These are phyloP conservation scores for Allium cepa DNA, from an alignment of 106 monocot genomes.

Conservation along the genomic window DNA sequence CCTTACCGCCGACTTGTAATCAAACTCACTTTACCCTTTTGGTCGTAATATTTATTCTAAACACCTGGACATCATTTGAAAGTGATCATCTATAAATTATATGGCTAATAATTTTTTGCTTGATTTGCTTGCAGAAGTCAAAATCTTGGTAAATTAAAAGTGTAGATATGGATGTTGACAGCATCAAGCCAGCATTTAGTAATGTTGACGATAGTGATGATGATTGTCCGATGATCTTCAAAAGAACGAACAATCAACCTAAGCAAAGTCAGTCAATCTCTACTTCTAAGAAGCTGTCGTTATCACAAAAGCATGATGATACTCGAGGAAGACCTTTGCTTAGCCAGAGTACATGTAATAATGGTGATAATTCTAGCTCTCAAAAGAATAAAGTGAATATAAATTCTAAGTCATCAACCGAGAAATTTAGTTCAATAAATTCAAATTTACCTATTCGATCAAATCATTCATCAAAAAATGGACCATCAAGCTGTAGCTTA, in stretches of 20 bases:
- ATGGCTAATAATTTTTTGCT: too few species aligned
- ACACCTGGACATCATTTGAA: too few species aligned
- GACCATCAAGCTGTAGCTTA: constrained; percentile 1
- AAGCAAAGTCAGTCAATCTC: constrained; percentile 27
- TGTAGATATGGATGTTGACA: constrained; percentile 21
- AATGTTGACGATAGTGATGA: constrained; percentile 47
- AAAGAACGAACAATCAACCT: constrained; percentile 19
- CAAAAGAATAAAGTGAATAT: constrained; percentile 16
- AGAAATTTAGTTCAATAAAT: constrained; percentile 5
- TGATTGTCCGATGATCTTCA: constrained; percentile 40
- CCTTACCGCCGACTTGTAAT: too few species aligned
- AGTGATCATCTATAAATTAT: too few species aligned
- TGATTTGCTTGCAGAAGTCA: too few species aligned
- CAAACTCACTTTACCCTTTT: too few species aligned
- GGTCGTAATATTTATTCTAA: too few species aligned
- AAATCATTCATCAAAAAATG: constrained; percentile 7
- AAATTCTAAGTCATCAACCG: constrained; percentile 8
- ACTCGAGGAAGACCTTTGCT: constrained; percentile 4
- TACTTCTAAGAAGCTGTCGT: constrained; percentile 15
- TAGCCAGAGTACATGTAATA: constrained; percentile 8
- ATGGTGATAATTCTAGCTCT: constrained; percentile 7
- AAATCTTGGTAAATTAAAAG: background rate
- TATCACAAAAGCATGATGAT: constrained; percentile 20
- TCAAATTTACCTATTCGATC: constrained; percentile 1
- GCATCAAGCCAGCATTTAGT: constrained; percentile 16